These are phyloP conservation scores for Nectriaceae sp. DNA, from an alignment of 2,329 filamentous ascomycete genomes.

Conservation along the genomic window DNA sequence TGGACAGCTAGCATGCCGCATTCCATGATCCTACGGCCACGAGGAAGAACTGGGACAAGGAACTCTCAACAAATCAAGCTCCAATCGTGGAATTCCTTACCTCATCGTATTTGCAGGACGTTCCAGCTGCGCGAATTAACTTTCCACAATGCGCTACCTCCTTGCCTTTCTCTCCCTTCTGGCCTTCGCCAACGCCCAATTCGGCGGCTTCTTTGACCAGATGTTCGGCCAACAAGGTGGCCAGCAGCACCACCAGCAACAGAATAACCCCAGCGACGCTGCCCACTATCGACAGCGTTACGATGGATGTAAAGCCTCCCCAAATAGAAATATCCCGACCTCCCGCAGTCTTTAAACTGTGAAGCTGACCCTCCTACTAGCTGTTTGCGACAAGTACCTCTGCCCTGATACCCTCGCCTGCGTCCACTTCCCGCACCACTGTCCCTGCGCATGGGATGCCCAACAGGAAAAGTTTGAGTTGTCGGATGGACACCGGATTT, in stretches of 20 bases:
- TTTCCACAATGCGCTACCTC: slow-evolving; percentile 33
- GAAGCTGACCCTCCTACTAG: slow-evolving; percentile 42
- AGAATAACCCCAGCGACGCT: slow-evolving; percentile 85
- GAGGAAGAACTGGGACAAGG: too few species aligned
- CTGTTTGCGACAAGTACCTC: slow-evolving; percentile 90
- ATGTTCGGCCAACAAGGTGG: slow-evolving; percentile 69
- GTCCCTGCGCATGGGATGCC: slow-evolving; percentile 81
- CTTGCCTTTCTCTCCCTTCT: slow-evolving; percentile 60
- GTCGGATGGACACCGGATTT: slow-evolving; percentile 71
- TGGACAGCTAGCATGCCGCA: slow-evolving; percentile 23
- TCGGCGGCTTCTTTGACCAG: slow-evolving; percentile 91
- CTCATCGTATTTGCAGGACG: too few species aligned
- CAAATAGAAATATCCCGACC: neutral
- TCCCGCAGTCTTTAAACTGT: neutral
- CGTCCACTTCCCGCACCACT: slow-evolving; percentile 96
- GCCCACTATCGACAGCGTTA: slow-evolving; percentile 75
- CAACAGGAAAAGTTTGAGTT: slow-evolving; percentile 79
- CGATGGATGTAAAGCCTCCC: slow-evolving; percentile 55
- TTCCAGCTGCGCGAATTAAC: slow-evolving; percentile 2
- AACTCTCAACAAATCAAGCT: neutral
- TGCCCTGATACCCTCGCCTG: slow-evolving; percentile 94
- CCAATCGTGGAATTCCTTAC: too few species aligned
- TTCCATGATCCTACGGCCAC: too few species aligned
- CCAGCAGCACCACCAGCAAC: slow-evolving; percentile 59
- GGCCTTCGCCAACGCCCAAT: slow-evolving; percentile 71